Percentiles rank a stretch among this genome's conserved stretches.
These are phyloP conservation scores for Ophiostoma populinum DNA, from an alignment of 2,329 filamentous ascomycete species.

Conservation along the genomic window DNA sequence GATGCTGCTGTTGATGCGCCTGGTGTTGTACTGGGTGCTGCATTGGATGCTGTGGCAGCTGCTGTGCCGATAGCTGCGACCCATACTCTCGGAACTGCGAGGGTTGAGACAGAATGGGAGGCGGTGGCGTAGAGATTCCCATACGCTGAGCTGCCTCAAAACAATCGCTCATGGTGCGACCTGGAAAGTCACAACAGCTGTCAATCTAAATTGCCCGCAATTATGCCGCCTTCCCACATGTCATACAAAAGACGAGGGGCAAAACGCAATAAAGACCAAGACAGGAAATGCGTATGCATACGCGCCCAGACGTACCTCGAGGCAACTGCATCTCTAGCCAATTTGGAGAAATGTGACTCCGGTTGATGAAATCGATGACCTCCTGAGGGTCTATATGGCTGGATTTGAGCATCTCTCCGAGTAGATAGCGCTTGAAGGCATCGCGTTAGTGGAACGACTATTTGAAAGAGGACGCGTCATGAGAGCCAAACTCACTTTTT, in stretches of 20 bases:
- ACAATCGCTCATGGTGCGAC: slow-evolving; percentile 20
- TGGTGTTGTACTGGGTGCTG: background rate
- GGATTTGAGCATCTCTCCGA: slow-evolving; percentile 40
- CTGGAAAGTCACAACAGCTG: slow-evolving; percentile 12
- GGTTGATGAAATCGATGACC: slow-evolving; percentile 29
- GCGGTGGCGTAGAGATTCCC: slow-evolving; percentile 9
- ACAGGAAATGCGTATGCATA: too few species aligned
- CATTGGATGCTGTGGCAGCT: background rate
- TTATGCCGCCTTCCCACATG: background rate
- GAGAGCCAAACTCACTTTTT: too few species aligned
- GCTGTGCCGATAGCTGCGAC: slow-evolving; percentile 4
- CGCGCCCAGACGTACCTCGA: slow-evolving; percentile 14
- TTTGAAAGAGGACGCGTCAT: too few species aligned
- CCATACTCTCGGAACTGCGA: slow-evolving; percentile 13
- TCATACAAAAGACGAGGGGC: background rate
- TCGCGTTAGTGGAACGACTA: too few species aligned
- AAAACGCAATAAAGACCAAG: background rate
- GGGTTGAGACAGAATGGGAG: slow-evolving; percentile 3
- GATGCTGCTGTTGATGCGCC: slow-evolving; percentile 7
- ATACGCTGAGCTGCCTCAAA: slow-evolving; percentile 16
- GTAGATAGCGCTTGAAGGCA: slow-evolving; percentile 42
- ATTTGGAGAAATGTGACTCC: slow-evolving; percentile 16
- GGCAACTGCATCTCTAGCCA: slow-evolving; percentile 21
- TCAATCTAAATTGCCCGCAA: background rate
- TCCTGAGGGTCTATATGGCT: slow-evolving; percentile 30